Base-by-base conservation (phyloP, 2,329 filamentous ascomycete genomes). In the Penicillium sp. region DNA sequence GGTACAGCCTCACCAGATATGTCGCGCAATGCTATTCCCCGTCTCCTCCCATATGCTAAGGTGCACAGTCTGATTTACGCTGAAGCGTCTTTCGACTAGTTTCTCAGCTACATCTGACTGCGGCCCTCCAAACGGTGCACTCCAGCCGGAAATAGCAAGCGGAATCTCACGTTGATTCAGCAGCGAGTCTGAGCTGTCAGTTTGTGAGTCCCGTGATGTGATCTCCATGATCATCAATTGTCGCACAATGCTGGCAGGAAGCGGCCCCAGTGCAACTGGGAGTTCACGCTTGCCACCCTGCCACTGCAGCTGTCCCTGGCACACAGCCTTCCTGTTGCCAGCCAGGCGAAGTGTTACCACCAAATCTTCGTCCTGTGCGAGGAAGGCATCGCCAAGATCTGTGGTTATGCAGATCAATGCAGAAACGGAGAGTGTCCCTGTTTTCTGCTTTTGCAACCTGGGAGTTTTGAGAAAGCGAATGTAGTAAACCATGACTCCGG, bases 1-100 rank as follows among this genome's bases (percentile, higher is more conserved):
- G 26, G 64, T 26, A 38, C 21, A 45, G 48, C 58, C 76, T 71
- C 80, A 89, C 89, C 89, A 91, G 53, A 91, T 82, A 77, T 91
- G 89, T 47, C 88, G 81, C 6, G 89, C 89, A 69, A 91, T 91
- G 71, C 87, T 90, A 70, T 91, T 89, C 4, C 89, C 88, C 0
- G 87, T 90, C 69, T 91, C 89, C 72, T 91, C 89, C 80, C 85
- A 88, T 49, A 91, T 84, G 38, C 75, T 74, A 9, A 88, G 68
- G 5, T 71, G 70, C 6, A 77, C 68, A 23, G 76, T 74, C 41
- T 75, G 72, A 5, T 76, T 68, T 7, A 84, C 75, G 13, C 70
- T 69, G 61, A 89, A 82, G 15, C 84, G 80, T 64, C 88, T 79
- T 68, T 88, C 82, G 1, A 89, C 82, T 15, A 85, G 75, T 65